Evolutionary conservation across 2,329 filamentous ascomycete species (phyloP).

Genomic region (Epichloe uncinata): DNA sequence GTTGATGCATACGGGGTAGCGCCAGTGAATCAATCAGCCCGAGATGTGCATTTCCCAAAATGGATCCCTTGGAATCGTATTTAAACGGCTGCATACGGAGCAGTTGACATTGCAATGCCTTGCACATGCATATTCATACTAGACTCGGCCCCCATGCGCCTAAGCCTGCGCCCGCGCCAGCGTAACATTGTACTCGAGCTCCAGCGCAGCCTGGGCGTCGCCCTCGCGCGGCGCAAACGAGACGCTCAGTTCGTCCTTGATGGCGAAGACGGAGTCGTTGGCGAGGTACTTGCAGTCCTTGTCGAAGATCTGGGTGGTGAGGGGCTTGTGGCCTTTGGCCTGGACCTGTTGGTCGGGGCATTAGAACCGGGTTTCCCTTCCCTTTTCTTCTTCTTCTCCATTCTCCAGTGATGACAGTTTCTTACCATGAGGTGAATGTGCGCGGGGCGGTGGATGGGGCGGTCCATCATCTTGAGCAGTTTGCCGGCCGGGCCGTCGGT

Average conservation of each 20-base stretch:
- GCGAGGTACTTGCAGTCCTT: conserved; percentile 46
- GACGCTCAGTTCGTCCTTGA: conserved; percentile 36
- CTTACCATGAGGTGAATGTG: conserved; percentile 46
- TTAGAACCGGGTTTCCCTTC: not conserved
- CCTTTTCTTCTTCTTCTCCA: no score
- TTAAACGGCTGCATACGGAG: not conserved
- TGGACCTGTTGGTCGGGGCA: conserved; percentile 19
- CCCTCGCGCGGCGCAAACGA: conserved; percentile 24
- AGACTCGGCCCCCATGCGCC: not conserved
- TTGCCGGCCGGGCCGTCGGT: conserved; percentile 39
- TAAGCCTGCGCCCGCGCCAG: conserved; percentile 17
- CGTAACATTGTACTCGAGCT: conserved; percentile 48
- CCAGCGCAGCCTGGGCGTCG: conserved; percentile 36
- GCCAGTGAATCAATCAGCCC: no score
- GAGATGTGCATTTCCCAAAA: no score
- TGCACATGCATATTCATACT: not conserved
- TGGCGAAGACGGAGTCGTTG: conserved; percentile 39
- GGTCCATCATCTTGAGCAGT: conserved; percentile 39
- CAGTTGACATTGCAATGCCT: not conserved
- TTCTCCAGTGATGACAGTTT: no score
- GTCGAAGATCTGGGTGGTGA: conserved; percentile 67
- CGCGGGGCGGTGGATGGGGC: conserved; percentile 42
- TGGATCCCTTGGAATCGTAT: not conserved
- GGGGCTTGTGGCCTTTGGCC: conserved; percentile 46
- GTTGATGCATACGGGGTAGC: no score